Evolutionary conservation across 2,329 filamentous ascomycete genomes (phyloP), one percentile per base, ranked within the genome.

Genomic region (Saccharata proteae): DNA sequence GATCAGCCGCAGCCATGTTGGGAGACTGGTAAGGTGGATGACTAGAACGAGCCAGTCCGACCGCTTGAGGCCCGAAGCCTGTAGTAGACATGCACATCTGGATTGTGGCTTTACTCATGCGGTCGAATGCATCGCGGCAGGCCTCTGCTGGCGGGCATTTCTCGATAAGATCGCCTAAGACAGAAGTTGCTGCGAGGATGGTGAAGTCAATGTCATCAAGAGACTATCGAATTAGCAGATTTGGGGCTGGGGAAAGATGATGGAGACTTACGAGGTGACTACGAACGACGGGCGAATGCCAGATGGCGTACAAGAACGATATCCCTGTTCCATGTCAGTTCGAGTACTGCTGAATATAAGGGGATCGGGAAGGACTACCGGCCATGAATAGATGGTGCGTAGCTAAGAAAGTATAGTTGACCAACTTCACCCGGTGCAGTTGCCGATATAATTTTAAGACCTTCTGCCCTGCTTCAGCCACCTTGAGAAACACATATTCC

Each of bases 191-290:
- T 6, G 86, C 84, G 29, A 94, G 66, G 6, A 96, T 82, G 1
- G 88, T 96, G 46, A 93, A 93, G 52, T 96, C 88, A n/a, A 96
- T 85, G 52, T 96, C 88, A 47, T 96, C 86, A 61, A 93, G 80
- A 6, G 80, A 82, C 66, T 69, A 38, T 34, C 36, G 35, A 29
- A 30, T 44, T 39, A 44, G 38, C 14, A 35, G n/a, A n/a, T n/a
- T n/a, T n/a, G n/a, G n/a, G n/a, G n/a, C n/a, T n/a, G n/a, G n/a
- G n/a, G n/a, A n/a, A n/a, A n/a, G 26, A 16, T 12, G 39, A 38
- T 40, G 37, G 26, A 18, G 25, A 64, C 80, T 61, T 71, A 88
- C 82, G 55, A 96, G 62, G 35, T 82, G 76, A 52, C 80, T 85
- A 45, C 88, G 74, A 29, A 96, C 88, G 32, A 83, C 71, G 5